Base-by-base conservation (phyloP, 495 filamentous ascomycete genomes). In the Penicillium herquei region DNA sequence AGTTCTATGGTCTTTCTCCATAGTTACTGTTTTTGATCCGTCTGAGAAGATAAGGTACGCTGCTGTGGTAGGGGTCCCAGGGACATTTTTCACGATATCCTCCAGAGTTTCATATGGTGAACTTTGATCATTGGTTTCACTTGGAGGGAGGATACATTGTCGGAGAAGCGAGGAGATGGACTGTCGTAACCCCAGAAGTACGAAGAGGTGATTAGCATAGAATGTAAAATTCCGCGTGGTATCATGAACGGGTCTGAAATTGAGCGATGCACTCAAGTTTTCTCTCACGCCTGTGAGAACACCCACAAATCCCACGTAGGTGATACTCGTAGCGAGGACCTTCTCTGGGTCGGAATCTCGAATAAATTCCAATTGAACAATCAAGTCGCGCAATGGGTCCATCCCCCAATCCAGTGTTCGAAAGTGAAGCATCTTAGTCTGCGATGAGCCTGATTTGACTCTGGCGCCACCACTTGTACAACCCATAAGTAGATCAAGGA, bases 371-470 rank as follows among this genome's bases (percentile, higher is more conserved):
- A 87, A 69, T 39, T 80, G 75, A 6, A 87, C 81, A 31, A 87
- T 64, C 32, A 87, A 54, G 17, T 75, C 66, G 16, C 86, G 74
- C 31, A 88, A 65, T 11, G 65, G 60, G 55, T 85, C 78, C 85
- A 89, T 88, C 0, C 72, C 80, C 85, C 85, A 89, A 59, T 89
- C 86, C 45, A 89, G 65, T 3, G 84, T 86, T 8, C 86, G 70
- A 58, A 87, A 89, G 66, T 88, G 86, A 56, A 87, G 56, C 75
- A 87, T 81, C 44, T 58, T 69, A 0, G 53, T 52, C 21, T 63
- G 42, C 1, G 55, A 51, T 30, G 18, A 10, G 16, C 49, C 61
- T 1, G 65, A 57, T 33, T 69, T 60, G 2, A 51, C 54, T 51
- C 67, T 54, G 1, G 74, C 76, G 2, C 70, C 84, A 14, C 85